Percentiles rank a stretch among this genome's conserved stretches.
These are phyloP conservation scores for Aspergillus sojae DNA, from an alignment of 2,329 filamentous ascomycete genomes.

Conservation along the genomic window DNA sequence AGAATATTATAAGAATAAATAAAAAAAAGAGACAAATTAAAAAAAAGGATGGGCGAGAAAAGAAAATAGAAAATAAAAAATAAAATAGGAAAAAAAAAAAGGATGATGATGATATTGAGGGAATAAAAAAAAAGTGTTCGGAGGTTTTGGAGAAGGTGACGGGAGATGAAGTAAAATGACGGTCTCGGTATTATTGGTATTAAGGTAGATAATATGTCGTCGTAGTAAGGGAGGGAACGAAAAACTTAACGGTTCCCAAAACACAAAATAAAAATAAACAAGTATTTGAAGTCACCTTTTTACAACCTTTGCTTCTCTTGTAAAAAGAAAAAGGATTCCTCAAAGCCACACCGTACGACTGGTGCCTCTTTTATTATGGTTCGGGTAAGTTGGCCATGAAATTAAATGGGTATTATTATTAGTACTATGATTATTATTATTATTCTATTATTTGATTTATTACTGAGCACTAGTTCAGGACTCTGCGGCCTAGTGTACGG, in stretches of 20 bases:
- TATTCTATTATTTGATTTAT: neutral
- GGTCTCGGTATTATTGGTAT: slow-evolving; percentile 1
- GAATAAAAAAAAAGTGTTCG: slow-evolving; percentile 8
- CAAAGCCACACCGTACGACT: neutral
- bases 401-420: neutral
- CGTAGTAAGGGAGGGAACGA: neutral
- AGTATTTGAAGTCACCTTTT: neutral
- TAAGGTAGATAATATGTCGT: neutral
- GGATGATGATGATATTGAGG: slow-evolving; percentile 1
- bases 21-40: neutral
- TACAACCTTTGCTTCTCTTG: neutral
- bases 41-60: neutral
- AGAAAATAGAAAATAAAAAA: neutral
- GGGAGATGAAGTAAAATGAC: slow-evolving; percentile 1
- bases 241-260: neutral
- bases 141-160: slow-evolving; percentile 5
- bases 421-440: neutral
- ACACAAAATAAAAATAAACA: neutral
- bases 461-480: slow-evolving; percentile 11
- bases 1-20: neutral
- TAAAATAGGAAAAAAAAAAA: slow-evolving; percentile 5
- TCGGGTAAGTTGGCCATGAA: neutral
- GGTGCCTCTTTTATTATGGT: neutral
- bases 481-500: slow-evolving; percentile 4
- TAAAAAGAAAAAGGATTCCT: neutral